phyloP scores from a whole-genome alignment of 192 early-diverging fungal species.

The Umbelopsis vinacea region DNA sequence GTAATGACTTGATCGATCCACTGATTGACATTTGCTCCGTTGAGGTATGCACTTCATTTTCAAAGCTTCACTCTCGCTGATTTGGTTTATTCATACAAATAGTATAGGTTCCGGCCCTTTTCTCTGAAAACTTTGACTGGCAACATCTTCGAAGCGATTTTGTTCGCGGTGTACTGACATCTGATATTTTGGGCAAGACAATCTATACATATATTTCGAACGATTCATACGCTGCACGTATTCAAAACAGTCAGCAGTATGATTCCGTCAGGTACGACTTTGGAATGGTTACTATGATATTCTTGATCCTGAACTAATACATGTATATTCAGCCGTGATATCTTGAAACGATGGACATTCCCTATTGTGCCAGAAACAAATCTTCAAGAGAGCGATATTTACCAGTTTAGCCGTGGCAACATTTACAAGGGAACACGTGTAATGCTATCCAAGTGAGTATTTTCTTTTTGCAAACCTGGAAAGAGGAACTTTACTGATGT shows the following conservation, averaged over 20 bases:
- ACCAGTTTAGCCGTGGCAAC: conserved; percentile 75
- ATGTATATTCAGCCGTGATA: conserved; percentile 65
- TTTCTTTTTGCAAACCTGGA: no score
- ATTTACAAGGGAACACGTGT: conserved; percentile 86
- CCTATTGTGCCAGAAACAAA: conserved; percentile 93
- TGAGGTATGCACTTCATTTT: conserved; percentile 53
- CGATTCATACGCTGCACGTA: conserved; percentile 69
- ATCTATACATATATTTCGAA: conserved; percentile 83
- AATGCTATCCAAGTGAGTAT: conserved; percentile 64
- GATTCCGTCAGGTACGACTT: conserved; percentile 67
- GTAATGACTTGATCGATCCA: conserved; percentile 94
- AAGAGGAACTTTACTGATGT: neutral
- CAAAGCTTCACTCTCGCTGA: neutral
- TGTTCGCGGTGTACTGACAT: conserved; percentile 86
- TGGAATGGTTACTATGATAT: neutral
- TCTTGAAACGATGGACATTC: conserved; percentile 92
- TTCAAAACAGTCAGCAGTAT: conserved; percentile 73
- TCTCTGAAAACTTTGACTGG: conserved; percentile 98
- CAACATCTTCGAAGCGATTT: conserved; percentile 90
- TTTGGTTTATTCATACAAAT: conserved; percentile 17
- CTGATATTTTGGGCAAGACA: conserved; percentile 84
- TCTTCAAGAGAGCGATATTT: conserved; percentile 66
- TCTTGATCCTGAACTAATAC: neutral
- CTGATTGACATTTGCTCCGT: conserved; percentile 92
- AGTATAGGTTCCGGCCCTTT: conserved; percentile 78